Percentiles rank a stretch among this genome's conserved stretches.
These are phyloP conservation scores for Yamadazyma scolyti DNA, from an alignment of 805 yeast genomes.

Conservation along the genomic window DNA sequence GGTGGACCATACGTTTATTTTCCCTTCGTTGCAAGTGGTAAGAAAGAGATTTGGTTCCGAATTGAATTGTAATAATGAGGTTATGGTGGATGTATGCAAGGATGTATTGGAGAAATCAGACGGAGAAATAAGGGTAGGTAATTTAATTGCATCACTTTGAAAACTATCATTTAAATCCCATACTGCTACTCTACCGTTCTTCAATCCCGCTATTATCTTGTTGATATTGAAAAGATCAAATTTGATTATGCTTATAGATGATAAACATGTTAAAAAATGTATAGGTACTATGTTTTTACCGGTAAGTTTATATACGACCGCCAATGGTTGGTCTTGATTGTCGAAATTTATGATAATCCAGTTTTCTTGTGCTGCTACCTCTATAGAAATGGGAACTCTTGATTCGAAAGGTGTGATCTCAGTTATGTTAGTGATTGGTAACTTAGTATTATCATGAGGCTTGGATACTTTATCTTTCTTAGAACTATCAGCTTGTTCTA, in stretches of 20 bases:
- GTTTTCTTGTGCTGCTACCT: constrained; percentile 20
- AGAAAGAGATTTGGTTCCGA: constrained; percentile 8
- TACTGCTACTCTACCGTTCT: constrained; percentile 47
- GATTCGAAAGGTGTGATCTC: constrained; percentile 4
- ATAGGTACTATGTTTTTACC: constrained; percentile 16
- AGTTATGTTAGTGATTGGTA: not conserved
- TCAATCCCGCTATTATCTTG: constrained; percentile 46
- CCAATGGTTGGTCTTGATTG: constrained; percentile 19
- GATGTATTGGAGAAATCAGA: constrained; percentile 11
- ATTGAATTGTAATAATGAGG: constrained; percentile 17
- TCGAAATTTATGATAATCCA: constrained; percentile 1
- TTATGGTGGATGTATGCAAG: constrained; percentile 19
- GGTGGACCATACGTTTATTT: constrained; percentile 31
- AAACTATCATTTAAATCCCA: constrained; percentile 39
- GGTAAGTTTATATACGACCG: constrained; percentile 31
- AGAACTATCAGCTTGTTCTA: constrained; percentile 4
- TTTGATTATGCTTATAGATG: constrained; percentile 35
- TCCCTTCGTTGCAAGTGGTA: constrained; percentile 18
- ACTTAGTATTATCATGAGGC: too few relatives aligned
- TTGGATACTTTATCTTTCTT: too few relatives aligned
- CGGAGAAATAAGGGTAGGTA: constrained; percentile 23
- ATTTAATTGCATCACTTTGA: constrained; percentile 11
- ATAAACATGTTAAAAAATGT: constrained; percentile 33
- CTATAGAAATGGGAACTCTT: constrained; percentile 19
- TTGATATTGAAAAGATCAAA: constrained; percentile 38